These are phyloP conservation scores for Phytopythium cucurbitacearum DNA, from an alignment of 352 stramenopile species.

Conservation along the genomic window DNA sequence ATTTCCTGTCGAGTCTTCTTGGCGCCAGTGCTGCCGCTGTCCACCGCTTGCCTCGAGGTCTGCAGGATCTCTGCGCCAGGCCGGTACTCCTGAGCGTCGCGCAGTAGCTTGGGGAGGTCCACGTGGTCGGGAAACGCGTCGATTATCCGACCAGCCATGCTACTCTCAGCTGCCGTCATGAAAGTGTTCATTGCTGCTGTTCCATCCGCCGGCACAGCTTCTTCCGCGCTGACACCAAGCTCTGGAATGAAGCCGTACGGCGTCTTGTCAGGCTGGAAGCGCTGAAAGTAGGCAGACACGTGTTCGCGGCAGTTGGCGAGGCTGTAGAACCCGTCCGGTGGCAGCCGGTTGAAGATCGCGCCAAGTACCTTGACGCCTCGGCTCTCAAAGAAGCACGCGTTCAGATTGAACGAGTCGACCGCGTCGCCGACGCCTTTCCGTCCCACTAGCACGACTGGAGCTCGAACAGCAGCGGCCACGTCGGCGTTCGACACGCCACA, in stretches of 20 bases:
- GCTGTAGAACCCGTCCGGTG: conserved; percentile 92
- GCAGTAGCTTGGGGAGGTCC: conserved; percentile 33
- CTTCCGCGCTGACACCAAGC: conserved; percentile 25
- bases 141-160: conserved; percentile 28
- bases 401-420: conserved; percentile 97
- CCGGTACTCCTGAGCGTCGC: conserved; percentile 19
- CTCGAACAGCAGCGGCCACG: conserved; percentile 55
- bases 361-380: conserved; percentile 92
- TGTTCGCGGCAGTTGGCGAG: conserved; percentile 87
- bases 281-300: conserved; percentile 91
- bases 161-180: conserved; percentile 18
- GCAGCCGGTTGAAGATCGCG: conserved; percentile 95
- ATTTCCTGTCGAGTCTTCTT: conserved; percentile 33
- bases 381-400: conserved; percentile 93
- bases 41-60: no score
- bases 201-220: conserved; percentile 6
- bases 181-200: conserved; percentile 21
- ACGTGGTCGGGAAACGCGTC: conserved; percentile 33
- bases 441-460: conserved; percentile 92
- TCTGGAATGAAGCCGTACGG: conserved; percentile 87
- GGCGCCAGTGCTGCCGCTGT: not conserved
- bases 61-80: not conserved
- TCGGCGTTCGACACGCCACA: conserved; percentile 74
- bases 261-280: conserved; percentile 59
- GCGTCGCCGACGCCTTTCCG: conserved; percentile 95